A percentile compares a stretch with the other conserved stretches of the same genome.
phyloP scores from a whole-genome alignment of 805 yeast species.

The Ogataea trehalophila region DNA sequence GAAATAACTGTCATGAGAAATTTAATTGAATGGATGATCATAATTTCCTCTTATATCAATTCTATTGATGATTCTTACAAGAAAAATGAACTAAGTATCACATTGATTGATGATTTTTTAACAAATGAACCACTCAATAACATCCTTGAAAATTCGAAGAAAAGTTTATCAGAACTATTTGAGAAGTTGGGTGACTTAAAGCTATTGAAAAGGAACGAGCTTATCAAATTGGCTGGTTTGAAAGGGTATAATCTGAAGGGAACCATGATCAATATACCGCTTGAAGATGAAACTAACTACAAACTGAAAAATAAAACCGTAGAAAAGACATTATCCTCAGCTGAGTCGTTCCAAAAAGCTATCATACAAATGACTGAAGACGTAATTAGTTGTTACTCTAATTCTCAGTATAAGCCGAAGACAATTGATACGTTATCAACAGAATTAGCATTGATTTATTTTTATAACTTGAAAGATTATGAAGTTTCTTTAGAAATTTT shows the following conservation, averaged over 20 bases:
- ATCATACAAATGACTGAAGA: constrained; percentile 53
- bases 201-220: constrained; percentile 41
- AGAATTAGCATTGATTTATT: constrained; percentile 65
- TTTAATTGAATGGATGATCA: constrained; percentile 25
- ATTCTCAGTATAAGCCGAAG: constrained; percentile 49
- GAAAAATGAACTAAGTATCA: constrained; percentile 38
- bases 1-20: constrained; percentile 27
- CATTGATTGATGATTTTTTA: constrained; percentile 39
- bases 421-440: constrained; percentile 70
- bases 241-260: constrained; percentile 31
- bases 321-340: constrained; percentile 25
- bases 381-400: constrained; percentile 48
- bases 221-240: constrained; percentile 31
- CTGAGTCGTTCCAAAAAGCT: constrained; percentile 32
- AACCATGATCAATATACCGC: constrained; percentile 18
- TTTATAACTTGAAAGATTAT: constrained; percentile 53
- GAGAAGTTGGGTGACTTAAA: constrained; percentile 47
- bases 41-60: constrained; percentile 22
- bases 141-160: constrained; percentile 20
- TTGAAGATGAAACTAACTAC: constrained; percentile 9
- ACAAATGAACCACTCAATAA: constrained; percentile 12
- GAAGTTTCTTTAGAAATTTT: constrained; percentile 59
- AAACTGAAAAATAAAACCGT: constrained; percentile 14
- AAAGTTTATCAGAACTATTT: constrained; percentile 20
- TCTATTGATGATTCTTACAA: constrained; percentile 21